A percentile compares a stretch with the other conserved stretches of the same genome.
These are phyloP conservation scores for Torulaspora maleeae DNA, from an alignment of 805 yeast genomes.

Conservation along the genomic window DNA sequence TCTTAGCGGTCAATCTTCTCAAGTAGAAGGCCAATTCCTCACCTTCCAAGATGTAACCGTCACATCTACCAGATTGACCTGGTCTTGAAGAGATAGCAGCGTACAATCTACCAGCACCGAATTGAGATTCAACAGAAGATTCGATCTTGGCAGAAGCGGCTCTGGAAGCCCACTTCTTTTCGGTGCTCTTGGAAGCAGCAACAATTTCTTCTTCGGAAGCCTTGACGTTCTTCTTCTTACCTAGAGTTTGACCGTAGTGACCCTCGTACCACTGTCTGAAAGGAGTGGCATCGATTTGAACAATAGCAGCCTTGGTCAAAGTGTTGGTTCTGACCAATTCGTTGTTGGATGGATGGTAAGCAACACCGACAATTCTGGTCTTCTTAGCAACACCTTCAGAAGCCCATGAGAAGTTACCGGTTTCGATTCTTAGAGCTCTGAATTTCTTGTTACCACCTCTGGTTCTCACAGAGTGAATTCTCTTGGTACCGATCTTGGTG, in stretches of 20 bases:
- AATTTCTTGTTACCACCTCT: slow-evolving; percentile 99
- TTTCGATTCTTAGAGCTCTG: slow-evolving; percentile 99
- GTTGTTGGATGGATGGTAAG: slow-evolving; percentile 99
- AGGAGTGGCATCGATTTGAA: slow-evolving; percentile 99
- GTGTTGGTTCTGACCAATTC: slow-evolving; percentile 99
- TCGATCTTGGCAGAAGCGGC: slow-evolving; percentile 80
- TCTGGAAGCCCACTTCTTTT: slow-evolving; percentile 93
- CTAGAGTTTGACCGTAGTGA: slow-evolving; percentile 92
- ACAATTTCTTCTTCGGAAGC: slow-evolving; percentile 52
- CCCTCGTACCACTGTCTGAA: slow-evolving; percentile 99
- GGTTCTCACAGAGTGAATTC: slow-evolving; percentile 98
- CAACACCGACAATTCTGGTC: slow-evolving; percentile 98
- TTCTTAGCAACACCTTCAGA: slow-evolving; percentile 98
- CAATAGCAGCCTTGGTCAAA: slow-evolving; percentile 97
- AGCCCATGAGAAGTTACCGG: slow-evolving; percentile 99
- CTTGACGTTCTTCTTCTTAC: slow-evolving; percentile 66
- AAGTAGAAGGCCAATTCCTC: slow-evolving; percentile 99
- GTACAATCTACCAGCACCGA: slow-evolving; percentile 98
- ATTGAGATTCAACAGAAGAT: slow-evolving; percentile 89
- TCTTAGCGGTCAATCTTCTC: slow-evolving; percentile 99
- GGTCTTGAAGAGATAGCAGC: slow-evolving; percentile 99
- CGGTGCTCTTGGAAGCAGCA: slow-evolving; percentile 70
- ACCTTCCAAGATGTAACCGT: slow-evolving; percentile 99
- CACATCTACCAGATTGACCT: slow-evolving; percentile 99
- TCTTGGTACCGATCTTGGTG: slow-evolving; percentile 98